Percentiles rank a stretch among this genome's conserved stretches.
Conservation (phyloP, 2,329 filamentous ascomycete genomes). For the Cytospora chrysosperma region DNA sequence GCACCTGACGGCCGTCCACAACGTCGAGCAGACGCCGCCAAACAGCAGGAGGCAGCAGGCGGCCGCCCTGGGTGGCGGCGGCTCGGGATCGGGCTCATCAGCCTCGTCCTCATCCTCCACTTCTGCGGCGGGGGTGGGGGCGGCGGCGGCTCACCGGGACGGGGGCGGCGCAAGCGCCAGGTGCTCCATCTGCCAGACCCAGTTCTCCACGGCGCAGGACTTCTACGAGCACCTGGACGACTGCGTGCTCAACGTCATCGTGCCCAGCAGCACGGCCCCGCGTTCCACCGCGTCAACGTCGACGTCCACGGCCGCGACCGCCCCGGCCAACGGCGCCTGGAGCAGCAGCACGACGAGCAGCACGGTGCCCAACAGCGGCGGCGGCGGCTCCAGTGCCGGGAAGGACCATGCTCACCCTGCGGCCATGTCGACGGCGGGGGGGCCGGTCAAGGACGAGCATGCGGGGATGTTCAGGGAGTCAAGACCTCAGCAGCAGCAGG, state of each 20-base stretch:
- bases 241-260: slow-evolving; percentile 59
- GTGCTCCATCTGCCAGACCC: slow-evolving; percentile 83
- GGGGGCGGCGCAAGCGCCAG: slow-evolving; percentile 61
- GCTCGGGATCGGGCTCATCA: too few species aligned
- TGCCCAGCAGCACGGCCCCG: slow-evolving; percentile 38
- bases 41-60: slow-evolving; percentile 76
- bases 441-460: slow-evolving; percentile 28
- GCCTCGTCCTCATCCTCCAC: neutral
- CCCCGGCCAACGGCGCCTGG: slow-evolving; percentile 10
- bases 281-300: slow-evolving; percentile 33
- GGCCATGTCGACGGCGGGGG: slow-evolving; percentile 31
- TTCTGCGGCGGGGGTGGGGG: neutral
- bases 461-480: neutral
- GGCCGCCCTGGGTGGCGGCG: slow-evolving; percentile 15
- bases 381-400: slow-evolving; percentile 18
- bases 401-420: slow-evolving; percentile 29
- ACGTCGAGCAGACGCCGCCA: slow-evolving; percentile 89
- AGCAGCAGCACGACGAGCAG: slow-evolving; percentile 15
- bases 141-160: neutral
- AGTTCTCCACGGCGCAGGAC: slow-evolving; percentile 83
- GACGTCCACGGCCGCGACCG: too few species aligned
- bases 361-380: slow-evolving; percentile 4
- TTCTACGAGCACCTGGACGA: slow-evolving; percentile 94
- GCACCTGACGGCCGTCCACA: slow-evolving; percentile 88
- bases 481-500: neutral